phyloP scores from a whole-genome alignment of 108 stramenopile species.

The Thalassiosira profunda region DNA sequence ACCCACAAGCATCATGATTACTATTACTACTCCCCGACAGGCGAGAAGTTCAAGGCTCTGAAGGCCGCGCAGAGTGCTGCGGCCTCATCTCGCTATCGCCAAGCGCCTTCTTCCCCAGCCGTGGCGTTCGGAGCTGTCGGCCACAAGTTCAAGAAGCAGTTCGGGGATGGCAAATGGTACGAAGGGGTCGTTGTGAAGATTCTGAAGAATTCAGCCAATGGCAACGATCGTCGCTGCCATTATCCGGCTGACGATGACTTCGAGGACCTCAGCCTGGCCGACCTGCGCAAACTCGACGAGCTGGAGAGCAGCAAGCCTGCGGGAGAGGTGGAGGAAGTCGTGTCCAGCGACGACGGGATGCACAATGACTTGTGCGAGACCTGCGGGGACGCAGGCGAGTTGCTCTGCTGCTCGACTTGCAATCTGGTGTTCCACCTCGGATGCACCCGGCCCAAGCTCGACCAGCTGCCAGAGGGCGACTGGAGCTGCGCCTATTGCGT shows the following conservation, averaged over 20 bases:
- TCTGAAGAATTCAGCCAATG: conserved; percentile 9
- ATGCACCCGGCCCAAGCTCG: conserved; percentile 78
- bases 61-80: too few species aligned
- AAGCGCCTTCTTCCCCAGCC: too few species aligned
- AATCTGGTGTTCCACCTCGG: conserved; percentile 85
- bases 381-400: conserved; percentile 62
- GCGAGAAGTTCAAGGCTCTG: conserved; percentile 8
- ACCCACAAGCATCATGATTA: conserved; percentile 1
- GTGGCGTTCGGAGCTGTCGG: conserved; percentile 6
- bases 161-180: conserved; percentile 16
- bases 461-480: conserved; percentile 47
- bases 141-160: conserved; percentile 19
- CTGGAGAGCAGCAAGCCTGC: not conserved
- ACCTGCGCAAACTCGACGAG: conserved; percentile 13
- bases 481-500: conserved; percentile 80
- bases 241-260: conserved; percentile 27
- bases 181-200: conserved; percentile 25
- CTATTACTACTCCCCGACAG: not conserved
- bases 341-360: not conserved
- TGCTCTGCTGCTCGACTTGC: conserved; percentile 91
- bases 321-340: not conserved
- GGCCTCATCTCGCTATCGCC: too few species aligned
- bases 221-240: conserved; percentile 20
- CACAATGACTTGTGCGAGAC: conserved; percentile 66
- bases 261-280: conserved; percentile 20